phyloP scores from a whole-genome alignment of 1,284 basidiomycete species.

The Ustilago cynodontis region DNA sequence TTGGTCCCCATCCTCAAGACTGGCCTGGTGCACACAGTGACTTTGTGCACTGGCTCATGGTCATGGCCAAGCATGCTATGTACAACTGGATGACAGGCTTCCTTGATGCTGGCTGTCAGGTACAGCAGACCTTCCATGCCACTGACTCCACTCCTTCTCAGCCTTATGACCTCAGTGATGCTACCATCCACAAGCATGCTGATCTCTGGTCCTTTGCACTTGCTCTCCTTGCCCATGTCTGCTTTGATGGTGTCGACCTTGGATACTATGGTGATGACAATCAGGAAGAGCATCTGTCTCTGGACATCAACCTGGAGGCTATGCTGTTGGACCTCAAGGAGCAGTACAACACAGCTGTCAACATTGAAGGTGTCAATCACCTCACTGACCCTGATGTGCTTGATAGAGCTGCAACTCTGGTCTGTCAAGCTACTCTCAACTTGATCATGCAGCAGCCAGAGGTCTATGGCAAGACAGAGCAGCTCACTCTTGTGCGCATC shows the following conservation, averaged over 20 bases:
- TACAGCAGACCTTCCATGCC: constrained; percentile 6
- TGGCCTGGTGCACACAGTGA: not conserved
- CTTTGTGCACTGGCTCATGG: not conserved
- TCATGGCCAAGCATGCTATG: not conserved
- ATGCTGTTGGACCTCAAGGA: not conserved
- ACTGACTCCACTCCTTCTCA: not conserved
- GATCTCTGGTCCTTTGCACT: not conserved
- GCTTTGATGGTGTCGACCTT: not conserved
- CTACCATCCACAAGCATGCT: constrained; percentile 3
- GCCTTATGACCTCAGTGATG: not conserved
- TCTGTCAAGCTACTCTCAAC: not conserved
- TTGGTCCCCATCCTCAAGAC: not conserved
- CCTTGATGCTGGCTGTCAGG: constrained; percentile 1
- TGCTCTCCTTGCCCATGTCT: constrained; percentile 1
- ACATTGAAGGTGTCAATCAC: not conserved
- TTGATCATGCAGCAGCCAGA: not conserved
- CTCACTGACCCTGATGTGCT: not conserved
- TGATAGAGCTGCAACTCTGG: too few relatives aligned
- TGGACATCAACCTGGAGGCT: too few relatives aligned
- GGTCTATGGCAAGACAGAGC: not conserved
- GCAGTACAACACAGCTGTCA: too few relatives aligned
- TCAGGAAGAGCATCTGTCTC: constrained; percentile 2
- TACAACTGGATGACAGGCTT: not conserved
- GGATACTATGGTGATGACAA: constrained; percentile 5
- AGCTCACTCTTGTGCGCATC: not conserved